Evolutionary conservation across 129 eudicot genomes (phyloP).

Genomic region (Flaveria trinervia): DNA sequence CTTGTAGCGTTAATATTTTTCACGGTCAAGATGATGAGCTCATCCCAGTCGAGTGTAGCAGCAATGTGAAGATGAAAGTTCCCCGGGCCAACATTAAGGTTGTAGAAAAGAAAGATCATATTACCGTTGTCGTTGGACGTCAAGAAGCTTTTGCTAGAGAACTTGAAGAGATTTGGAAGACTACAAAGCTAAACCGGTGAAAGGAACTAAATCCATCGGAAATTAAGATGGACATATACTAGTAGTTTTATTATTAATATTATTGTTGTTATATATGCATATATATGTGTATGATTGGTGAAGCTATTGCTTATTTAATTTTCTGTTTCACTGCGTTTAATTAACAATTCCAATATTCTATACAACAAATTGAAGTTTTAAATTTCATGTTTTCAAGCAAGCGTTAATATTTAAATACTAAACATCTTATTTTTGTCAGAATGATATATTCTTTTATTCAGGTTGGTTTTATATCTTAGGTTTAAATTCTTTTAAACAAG

Average conservation of each 20-base stretch:
- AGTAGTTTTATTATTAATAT: constrained; percentile 20
- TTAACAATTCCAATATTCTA: neutral
- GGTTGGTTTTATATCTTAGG: neutral
- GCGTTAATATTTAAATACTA: neutral
- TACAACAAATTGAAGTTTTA: neutral
- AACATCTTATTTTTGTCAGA: neutral
- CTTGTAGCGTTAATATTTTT: constrained; percentile 60
- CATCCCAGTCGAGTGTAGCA: constrained; percentile 87
- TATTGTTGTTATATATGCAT: neutral
- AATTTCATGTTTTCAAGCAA: neutral
- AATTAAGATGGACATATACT: constrained; percentile 31
- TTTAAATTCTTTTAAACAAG: too few relatives aligned
- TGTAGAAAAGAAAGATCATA: constrained; percentile 75
- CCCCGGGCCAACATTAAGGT: constrained; percentile 81
- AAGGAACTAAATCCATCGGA: constrained; percentile 19
- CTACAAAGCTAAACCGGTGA: constrained; percentile 21
- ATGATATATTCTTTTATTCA: neutral
- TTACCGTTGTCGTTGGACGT: constrained; percentile 87
- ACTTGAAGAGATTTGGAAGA: constrained; percentile 86
- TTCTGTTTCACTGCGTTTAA: constrained; percentile 21
- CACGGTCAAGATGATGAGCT: constrained; percentile 92
- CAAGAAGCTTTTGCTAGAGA: constrained; percentile 86
- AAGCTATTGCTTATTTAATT: constrained; percentile 24
- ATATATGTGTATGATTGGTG: constrained; percentile 19
- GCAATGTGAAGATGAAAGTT: constrained; percentile 61